These are phyloP conservation scores for Candida incommunis DNA, from an alignment of 805 yeast genomes.

Conservation along the genomic window DNA sequence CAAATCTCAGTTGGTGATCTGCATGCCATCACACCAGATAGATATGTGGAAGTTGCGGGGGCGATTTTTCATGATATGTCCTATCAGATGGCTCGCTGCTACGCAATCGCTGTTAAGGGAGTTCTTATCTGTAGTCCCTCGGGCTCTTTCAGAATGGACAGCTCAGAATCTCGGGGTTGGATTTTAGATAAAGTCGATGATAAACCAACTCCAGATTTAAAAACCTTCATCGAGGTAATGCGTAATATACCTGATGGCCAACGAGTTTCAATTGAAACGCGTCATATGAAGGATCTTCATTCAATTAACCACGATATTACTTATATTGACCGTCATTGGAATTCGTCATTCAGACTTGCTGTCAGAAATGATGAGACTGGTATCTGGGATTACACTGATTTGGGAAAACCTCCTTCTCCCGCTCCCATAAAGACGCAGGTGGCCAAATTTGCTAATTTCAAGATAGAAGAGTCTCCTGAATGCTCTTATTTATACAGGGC, in stretches of 20 bases:
- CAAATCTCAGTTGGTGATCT: constrained; percentile 53
- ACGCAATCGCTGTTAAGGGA: constrained; percentile 73
- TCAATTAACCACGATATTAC: constrained; percentile 53
- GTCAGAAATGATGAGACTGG: constrained; percentile 42
- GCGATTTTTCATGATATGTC: constrained; percentile 76
- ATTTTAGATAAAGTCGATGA: constrained; percentile 66
- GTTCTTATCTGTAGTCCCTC: constrained; percentile 67
- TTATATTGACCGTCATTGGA: constrained; percentile 78
- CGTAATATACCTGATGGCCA: constrained; percentile 60
- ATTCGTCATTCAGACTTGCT: constrained; percentile 53
- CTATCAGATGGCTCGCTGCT: constrained; percentile 78
- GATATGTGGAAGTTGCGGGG: constrained; percentile 73
- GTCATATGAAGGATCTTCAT: constrained; percentile 72
- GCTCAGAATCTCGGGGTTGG: constrained; percentile 57
- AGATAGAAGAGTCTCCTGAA: constrained; percentile 31
- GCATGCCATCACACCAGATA: constrained; percentile 69
- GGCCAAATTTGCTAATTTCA: constrained; percentile 37
- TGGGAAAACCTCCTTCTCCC: constrained; percentile 46
- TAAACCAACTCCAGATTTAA: constrained; percentile 56
- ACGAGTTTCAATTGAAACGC: constrained; percentile 54
- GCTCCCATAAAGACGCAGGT: constrained; percentile 36
- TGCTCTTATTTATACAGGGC: constrained; percentile 48
- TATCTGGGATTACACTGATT: constrained; percentile 38
- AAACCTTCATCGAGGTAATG: constrained; percentile 67
- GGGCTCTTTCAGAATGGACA: constrained; percentile 44